Conservation (phyloP, 2,329 filamentous ascomycete genomes). For the Neodidymelliopsis sp. region DNA sequence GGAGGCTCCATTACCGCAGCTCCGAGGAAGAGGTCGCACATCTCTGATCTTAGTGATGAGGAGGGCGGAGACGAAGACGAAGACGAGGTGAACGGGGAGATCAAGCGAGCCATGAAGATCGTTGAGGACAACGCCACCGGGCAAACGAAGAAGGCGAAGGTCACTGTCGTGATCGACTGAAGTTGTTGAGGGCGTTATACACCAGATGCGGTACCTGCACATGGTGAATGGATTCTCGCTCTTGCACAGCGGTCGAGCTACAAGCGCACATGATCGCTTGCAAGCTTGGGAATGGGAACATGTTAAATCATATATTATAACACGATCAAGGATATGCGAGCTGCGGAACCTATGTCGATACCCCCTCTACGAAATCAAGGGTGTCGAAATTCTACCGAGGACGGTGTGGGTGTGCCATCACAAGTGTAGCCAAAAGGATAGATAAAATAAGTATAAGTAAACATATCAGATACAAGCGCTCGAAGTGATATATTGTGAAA, state of each 20-base stretch:
- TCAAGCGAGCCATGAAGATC: constrained; percentile 17
- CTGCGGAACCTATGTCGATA: too few species aligned
- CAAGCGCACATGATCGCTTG: too few species aligned
- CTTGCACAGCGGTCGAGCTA: too few species aligned
- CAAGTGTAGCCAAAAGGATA: background rate
- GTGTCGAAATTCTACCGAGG: too few species aligned
- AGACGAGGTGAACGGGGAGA: constrained; percentile 26
- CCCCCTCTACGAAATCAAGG: too few species aligned
- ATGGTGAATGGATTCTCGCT: too few species aligned
- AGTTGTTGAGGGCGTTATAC: background rate
- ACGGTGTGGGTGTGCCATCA: too few species aligned
- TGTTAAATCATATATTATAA: too few species aligned
- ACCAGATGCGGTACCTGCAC: too few species aligned
- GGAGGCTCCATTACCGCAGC: background rate
- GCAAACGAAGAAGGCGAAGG: constrained; percentile 25
- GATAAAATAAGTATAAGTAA: constrained; percentile 1
- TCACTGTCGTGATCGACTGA: constrained; percentile 32
- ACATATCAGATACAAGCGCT: background rate
- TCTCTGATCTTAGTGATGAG: constrained; percentile 22
- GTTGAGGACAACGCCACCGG: constrained; percentile 1
- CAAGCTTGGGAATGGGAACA: too few species aligned
- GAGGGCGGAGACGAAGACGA: constrained; percentile 25
- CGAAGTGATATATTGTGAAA: background rate
- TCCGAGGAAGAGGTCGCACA: constrained; percentile 19
- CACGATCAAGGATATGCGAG: too few species aligned